Conservation (phyloP, 305 asterid species). For the Lippia alba region DNA sequence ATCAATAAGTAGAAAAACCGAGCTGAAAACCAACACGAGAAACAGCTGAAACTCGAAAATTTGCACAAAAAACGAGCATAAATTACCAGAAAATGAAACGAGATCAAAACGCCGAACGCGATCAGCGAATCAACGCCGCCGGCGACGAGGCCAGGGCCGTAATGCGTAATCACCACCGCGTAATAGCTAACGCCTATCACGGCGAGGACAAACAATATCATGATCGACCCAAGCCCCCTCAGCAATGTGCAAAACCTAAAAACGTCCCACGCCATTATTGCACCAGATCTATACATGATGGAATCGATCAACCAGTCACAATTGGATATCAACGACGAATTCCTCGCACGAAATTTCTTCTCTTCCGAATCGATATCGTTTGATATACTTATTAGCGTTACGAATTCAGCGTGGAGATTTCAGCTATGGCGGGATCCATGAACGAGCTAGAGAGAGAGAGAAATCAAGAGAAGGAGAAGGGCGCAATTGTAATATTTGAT, state of each 20-base stretch:
- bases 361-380: slow-evolving; percentile 2
- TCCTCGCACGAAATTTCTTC: neutral
- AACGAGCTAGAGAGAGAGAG: slow-evolving; percentile 7
- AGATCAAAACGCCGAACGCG: slow-evolving; percentile 50
- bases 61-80: neutral
- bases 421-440: slow-evolving; percentile 28
- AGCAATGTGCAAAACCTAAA: slow-evolving; percentile 76
- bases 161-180: slow-evolving; percentile 62
- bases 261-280: slow-evolving; percentile 81
- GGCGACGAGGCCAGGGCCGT: slow-evolving; percentile 54
- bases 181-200: slow-evolving; percentile 71
- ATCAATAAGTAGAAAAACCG: neutral
- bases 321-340: neutral
- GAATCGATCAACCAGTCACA: neutral
- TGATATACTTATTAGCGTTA: slow-evolving; percentile 11
- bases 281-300: slow-evolving; percentile 75
- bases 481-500: slow-evolving; percentile 6
- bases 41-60: slow-evolving; percentile 18
- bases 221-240: slow-evolving; percentile 74
- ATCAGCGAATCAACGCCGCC: slow-evolving; percentile 54
- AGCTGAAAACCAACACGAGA: slow-evolving; percentile 13
- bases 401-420: slow-evolving; percentile 30
- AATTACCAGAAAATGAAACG: slow-evolving; percentile 64
- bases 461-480: neutral
- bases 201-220: slow-evolving; percentile 68